These are phyloP conservation scores for Effrenium voratum DNA, from an alignment of 73 alveolate genomes.

Conservation along the genomic window DNA sequence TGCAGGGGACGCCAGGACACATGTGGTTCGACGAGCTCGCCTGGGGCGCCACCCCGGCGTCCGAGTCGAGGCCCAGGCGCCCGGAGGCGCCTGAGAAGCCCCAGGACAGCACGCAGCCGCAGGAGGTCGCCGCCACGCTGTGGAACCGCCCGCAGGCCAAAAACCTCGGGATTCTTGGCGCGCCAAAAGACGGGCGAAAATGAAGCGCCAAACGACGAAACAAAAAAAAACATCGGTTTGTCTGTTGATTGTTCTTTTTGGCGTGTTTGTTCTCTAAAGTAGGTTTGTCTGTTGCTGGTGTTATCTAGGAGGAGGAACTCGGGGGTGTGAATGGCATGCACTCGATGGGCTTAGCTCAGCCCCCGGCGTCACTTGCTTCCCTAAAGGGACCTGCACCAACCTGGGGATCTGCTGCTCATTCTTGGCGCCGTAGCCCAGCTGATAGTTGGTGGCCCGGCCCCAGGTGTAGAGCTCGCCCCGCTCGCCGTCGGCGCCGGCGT, in stretches of 20 bases:
- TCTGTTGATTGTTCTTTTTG: too few species aligned
- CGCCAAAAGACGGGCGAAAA: too few species aligned
- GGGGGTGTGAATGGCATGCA: too few species aligned
- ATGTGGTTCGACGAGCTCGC: too few species aligned
- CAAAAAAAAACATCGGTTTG: too few species aligned
- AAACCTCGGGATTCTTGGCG: neutral
- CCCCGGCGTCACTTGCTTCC: conserved; percentile 7
- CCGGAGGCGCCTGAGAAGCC: conserved; percentile 75
- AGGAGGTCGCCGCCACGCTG: neutral
- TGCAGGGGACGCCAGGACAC: too few species aligned
- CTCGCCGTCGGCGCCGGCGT: neutral
- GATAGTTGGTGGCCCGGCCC: conserved; percentile 89
- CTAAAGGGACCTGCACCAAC: conserved; percentile 59
- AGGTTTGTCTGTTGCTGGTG: too few species aligned
- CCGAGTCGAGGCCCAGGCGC: conserved; percentile 22
- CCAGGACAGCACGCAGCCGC: conserved; percentile 82
- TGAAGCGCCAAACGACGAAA: too few species aligned
- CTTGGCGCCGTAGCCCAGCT: conserved; percentile 79
- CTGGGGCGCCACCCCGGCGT: neutral
- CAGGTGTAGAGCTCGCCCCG: conserved; percentile 79
- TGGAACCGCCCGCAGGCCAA: neutral
- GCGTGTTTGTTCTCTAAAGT: too few species aligned
- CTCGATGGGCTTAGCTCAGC: too few species aligned
- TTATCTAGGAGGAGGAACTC: too few species aligned
- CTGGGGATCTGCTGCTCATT: conserved; percentile 70